A percentile compares a stretch with the other conserved stretches of the same genome.
These are phyloP conservation scores for Solanum lycopersicoides DNA, from an alignment of 257 asterid genomes.

Conservation along the genomic window DNA sequence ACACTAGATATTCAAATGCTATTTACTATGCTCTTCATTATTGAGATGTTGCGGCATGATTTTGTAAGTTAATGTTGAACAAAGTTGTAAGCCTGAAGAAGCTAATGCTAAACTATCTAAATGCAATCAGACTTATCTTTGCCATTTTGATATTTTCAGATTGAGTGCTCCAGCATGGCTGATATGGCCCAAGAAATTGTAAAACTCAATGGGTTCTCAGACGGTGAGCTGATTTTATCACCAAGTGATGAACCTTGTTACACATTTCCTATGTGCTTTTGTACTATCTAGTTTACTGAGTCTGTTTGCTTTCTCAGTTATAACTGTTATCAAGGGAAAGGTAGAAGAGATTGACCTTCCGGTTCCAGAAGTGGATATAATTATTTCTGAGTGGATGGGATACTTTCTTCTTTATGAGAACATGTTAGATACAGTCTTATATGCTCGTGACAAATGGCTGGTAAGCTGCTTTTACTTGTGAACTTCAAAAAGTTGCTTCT, in stretches of 20 bases:
- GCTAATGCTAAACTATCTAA: not conserved
- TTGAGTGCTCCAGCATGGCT: constrained; percentile 97
- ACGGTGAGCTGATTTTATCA: constrained; percentile 29
- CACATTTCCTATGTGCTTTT: not conserved
- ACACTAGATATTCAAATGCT: not conserved
- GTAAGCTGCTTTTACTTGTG: constrained; percentile 26
- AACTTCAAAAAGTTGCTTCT: not conserved
- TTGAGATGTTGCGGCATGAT: not conserved
- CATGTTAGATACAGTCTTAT: constrained; percentile 77
- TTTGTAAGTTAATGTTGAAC: not conserved
- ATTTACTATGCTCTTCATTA: not conserved
- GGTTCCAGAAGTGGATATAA: constrained; percentile 76
- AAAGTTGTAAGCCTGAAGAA: not conserved
- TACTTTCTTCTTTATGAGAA: constrained; percentile 81
- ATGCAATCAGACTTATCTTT: not conserved
- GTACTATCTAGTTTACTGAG: not conserved
- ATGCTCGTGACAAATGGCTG: constrained; percentile 93
- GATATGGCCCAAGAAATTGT: constrained; percentile 76
- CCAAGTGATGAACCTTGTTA: not conserved
- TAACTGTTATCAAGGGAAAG: constrained; percentile 86
- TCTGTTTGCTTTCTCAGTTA: constrained; percentile 30
- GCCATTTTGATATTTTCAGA: constrained; percentile 30
- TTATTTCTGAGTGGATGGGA: constrained; percentile 99
- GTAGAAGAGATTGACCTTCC: constrained; percentile 95
- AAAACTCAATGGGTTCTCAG: constrained; percentile 55